Base-by-base conservation (phyloP, 305 asterid species). In the Solanum hybrid region DNA sequence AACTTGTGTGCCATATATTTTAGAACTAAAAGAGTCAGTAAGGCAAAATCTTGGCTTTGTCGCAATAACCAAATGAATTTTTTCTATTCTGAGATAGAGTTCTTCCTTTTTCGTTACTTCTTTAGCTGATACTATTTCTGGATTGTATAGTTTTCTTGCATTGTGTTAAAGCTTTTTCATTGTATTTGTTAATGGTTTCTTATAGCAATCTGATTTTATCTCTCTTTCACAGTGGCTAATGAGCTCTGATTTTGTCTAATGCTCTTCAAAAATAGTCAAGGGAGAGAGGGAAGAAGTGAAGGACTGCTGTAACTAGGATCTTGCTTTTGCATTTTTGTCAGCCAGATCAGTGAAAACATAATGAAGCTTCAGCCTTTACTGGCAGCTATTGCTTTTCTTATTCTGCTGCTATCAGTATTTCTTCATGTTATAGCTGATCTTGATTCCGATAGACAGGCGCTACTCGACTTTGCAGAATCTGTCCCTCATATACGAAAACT, bases 401-500 rank as follows among this genome's bases (percentile, higher is more conserved):
- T 92, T 17, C 90, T 93, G 85, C 91, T 94, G 10, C 92, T 94
- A 14, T 85, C 91, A 19, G 76, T 75, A 76, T 79, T 89, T 31
- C 92, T 87, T 2, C 86, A 71, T 76, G 89, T 84, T 90, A 86
- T 34, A 75, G 91, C 95, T 34, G 96, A 94, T 91, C 94, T 95
- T 17, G 91, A 80, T 87, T 94, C 99, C 5, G 99, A 97, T 91
- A 89, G 90, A 84, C 91, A 86, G 32, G 98, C 98, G 35, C 93
- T 97, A 5, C 96, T 97, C 26, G 93, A 93, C 12, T 97, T 97
- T 79, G 95, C 94, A 17, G 84, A 89, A 13, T 79, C 94, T 5
- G 98, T 95, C 7, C 98, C 97, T 26, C 98, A 96, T 88, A 89
- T 87, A 40, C 94, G 98, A 27, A 91, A 89, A 56, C 96, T 96